A percentile compares a stretch with the other conserved stretches of the same genome.
These are phyloP conservation scores for Mortierella sp. DNA, from an alignment of 371 early-diverging fungal species.

Conservation along the genomic window DNA sequence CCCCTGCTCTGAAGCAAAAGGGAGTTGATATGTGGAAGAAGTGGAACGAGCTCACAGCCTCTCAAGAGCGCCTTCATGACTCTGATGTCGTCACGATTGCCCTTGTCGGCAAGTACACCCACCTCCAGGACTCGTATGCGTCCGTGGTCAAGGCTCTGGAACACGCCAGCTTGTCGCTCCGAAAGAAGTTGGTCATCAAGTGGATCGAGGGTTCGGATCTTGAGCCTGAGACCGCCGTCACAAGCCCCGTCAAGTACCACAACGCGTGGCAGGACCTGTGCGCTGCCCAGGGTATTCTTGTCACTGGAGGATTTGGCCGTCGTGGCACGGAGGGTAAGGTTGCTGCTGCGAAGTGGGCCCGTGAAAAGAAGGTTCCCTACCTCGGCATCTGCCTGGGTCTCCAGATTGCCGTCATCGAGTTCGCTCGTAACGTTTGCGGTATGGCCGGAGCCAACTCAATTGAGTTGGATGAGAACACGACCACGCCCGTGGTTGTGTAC, in stretches of 20 bases:
- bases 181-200: conserved; percentile 84
- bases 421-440: conserved; percentile 95
- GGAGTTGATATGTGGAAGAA: conserved; percentile 79
- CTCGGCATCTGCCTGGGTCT: conserved; percentile 99
- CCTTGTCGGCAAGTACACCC: conserved; percentile 98
- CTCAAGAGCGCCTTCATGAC: conserved; percentile 84
- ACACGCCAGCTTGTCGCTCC: conserved; percentile 89
- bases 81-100: conserved; percentile 83
- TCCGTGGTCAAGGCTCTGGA: conserved; percentile 97
- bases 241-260: conserved; percentile 89
- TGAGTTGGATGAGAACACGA: conserved; percentile 83
- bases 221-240: conserved; percentile 75
- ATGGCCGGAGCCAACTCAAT: conserved; percentile 88
- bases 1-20: conserved; percentile 64
- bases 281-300: conserved; percentile 93
- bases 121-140: conserved; percentile 96
- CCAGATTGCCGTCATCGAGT: conserved; percentile 98
- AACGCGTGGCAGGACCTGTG: conserved; percentile 93
- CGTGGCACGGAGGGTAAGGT: conserved; percentile 99
- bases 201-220: conserved; percentile 98
- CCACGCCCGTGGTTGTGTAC: conserved; percentile 88
- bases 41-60: conserved; percentile 87
- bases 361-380: conserved; percentile 98
- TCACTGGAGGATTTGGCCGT: conserved; percentile 99
- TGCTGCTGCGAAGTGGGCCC: conserved; percentile 96